Evolutionary conservation across 805 yeast genomes (phyloP), one percentile per base, ranked within the genome.

Genomic region (Candida lessepsii): DNA sequence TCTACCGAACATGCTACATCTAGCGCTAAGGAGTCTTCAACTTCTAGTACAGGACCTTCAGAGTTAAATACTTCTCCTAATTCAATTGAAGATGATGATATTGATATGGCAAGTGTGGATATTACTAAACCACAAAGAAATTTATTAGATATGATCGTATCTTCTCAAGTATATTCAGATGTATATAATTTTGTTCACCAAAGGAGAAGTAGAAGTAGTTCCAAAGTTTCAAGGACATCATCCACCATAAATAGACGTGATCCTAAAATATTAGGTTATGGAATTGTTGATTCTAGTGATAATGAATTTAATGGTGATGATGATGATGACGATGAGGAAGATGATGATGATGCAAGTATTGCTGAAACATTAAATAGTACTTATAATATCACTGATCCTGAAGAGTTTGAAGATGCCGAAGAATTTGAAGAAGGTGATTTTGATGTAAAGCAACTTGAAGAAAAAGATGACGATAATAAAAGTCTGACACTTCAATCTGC

Each of bases 121-220:
- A 60, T 52, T 9, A 44, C 47, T 37, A 47, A 47, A 15, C 55
- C 60, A 8, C 58, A 51, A 32, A 54, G 53, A 32, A 56, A 57
- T 30, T 51, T 65, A 17, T 40, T 63, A 20, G 53, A 56, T 44
- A 45, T 62, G 33, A 42, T 67, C 5, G 52, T 67, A 14, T 52
- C 67, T 1, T 56, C 67, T 0, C 57, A 55, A 31, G 52, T 64
- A 5, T 56, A 49, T 39, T 48, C 65, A 1, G 70, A 47, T 15
- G 48, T 47, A 14, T 34, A 30, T 25, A 42, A 43, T 18, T 44
- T 37, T 35, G 41, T 47, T 8, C 44, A 26, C 15, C 15, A 35
- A 18, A 24, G 41, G 9, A 9, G 13, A 2, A n/a, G n/a, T n/a
- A 13, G 29, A 15, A 32, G 24, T 28, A 29, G 18, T 10, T n/a